Evolutionary conservation across 164 flowering plant genomes (phyloP), one percentile per base, ranked within the genome.

Genomic region (Chloranthus sessilifolius): DNA sequence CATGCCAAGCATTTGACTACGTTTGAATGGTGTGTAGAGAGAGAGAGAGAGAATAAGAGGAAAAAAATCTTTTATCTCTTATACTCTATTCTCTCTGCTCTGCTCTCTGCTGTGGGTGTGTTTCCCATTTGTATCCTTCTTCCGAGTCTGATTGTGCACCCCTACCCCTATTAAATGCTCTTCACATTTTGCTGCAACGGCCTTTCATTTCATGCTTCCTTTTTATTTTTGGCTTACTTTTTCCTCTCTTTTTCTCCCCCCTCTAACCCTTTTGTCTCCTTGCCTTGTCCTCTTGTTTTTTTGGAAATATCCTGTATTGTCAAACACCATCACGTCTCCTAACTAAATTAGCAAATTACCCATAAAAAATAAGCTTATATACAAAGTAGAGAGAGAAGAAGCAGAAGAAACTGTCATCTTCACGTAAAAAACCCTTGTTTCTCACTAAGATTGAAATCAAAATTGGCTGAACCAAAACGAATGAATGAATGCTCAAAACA

Each of bases 1-100:
- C 71, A 38, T 57, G 61, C 63, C 60, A 60, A 37, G 46, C 28
- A 53, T 56, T 67, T 61, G 57, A 63, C 64, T 63, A 55, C 61
- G 60, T 62, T 54, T 56, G 28, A 35, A 55, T 24, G n/a, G n/a
- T n/a, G n/a, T n/a, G n/a, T n/a, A n/a, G n/a, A n/a, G n/a, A n/a
- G n/a, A n/a, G n/a, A n/a, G n/a, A n/a, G n/a, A n/a, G 29, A 37
- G 12, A 34, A 30, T 1, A 17, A 43, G n/a, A n/a, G n/a, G n/a
- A n/a, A n/a, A n/a, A n/a, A n/a, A n/a, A n/a, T n/a, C n/a, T n/a
- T n/a, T n/a, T 12, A 7, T 9, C 34, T 3, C 16, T 25, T 26
- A 8, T 5, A 19, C 19, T 47, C 24, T 27, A 26, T 3, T 19
- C 20, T 26, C 7, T 27, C 46, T 41, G 3, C 30, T 15, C 16